Evolutionary conservation across 2,329 filamentous ascomycete species (phyloP).

Genomic region (Aspergillus vadensis): DNA sequence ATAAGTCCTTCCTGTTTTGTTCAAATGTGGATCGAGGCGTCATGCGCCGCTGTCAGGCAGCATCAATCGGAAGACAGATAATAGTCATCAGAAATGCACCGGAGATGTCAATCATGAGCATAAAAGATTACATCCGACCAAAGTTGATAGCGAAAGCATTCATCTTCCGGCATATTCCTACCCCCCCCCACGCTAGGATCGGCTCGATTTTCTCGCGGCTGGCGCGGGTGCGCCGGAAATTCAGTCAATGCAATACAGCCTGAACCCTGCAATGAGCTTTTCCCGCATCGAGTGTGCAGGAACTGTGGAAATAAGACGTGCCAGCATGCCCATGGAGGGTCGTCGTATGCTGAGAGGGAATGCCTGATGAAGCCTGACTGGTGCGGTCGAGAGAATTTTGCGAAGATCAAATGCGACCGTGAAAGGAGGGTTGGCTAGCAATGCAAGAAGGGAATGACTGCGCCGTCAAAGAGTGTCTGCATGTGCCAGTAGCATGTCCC

Average conservation of each 20-base stretch:
- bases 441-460: neutral
- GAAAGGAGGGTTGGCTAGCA: neutral
- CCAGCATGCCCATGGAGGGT: neutral
- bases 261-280: neutral
- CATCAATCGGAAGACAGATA: neutral
- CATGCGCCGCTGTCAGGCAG: slow-evolving; percentile 1
- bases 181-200: neutral
- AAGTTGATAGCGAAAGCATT: neutral
- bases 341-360: neutral
- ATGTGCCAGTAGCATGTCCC: neutral
- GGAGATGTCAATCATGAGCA: neutral
- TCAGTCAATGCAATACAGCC: neutral
- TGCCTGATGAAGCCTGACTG: neutral
- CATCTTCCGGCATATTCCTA: neutral
- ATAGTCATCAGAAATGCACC: neutral
- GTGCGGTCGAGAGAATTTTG: neutral
- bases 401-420: slow-evolving; percentile 1
- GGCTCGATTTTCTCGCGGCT: slow-evolving; percentile 17
- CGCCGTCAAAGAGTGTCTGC: neutral
- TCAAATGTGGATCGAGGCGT: neutral
- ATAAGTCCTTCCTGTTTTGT: neutral
- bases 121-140: neutral
- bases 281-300: neutral
- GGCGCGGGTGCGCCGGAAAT: slow-evolving; percentile 16
- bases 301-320: neutral